Conservation (phyloP, 2,329 filamentous ascomycete genomes). For the Verticillium nonalfalfae region DNA sequence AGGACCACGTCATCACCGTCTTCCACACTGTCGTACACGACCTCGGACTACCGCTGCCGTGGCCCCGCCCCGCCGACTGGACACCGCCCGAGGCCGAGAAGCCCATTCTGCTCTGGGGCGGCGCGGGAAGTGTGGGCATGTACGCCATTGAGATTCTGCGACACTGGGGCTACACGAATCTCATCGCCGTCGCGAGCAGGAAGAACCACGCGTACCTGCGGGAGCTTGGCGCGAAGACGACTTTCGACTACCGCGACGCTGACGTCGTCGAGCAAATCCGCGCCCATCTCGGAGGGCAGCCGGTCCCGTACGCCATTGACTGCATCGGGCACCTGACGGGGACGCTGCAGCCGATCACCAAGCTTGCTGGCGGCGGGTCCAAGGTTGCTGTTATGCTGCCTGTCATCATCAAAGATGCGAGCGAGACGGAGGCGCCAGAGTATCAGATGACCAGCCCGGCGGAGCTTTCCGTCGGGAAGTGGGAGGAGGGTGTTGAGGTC, state of each 20-base stretch:
- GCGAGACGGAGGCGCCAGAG: conserved; percentile 36
- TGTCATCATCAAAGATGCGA: conserved; percentile 48
- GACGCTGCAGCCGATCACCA: conserved; percentile 40
- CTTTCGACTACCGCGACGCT: conserved; percentile 39
- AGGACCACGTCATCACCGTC: conserved; percentile 53
- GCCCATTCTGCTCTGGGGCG: conserved; percentile 45
- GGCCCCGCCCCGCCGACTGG: conserved; percentile 42
- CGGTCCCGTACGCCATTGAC: conserved; percentile 42
- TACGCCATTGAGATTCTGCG: conserved; percentile 42
- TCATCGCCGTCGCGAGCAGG: conserved; percentile 41
- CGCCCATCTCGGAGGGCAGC: conserved; percentile 13
- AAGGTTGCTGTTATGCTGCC: conserved; percentile 55
- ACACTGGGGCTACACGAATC: conserved; percentile 43
- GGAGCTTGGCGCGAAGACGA: conserved; percentile 33
- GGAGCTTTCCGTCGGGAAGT: conserved; percentile 27
- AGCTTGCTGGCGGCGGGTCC: conserved; percentile 39
- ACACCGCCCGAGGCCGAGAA: conserved; percentile 25
- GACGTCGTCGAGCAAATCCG: conserved; percentile 28
- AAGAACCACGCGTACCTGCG: conserved; percentile 37
- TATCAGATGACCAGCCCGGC: conserved; percentile 47
- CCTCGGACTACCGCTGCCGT: conserved; percentile 46
- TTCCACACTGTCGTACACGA: conserved; percentile 47
- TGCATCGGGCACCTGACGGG: conserved; percentile 45
- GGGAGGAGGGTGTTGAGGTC: conserved; percentile 45
- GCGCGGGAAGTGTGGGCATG: conserved; percentile 44